Evolutionary conservation across 2,329 filamentous ascomycete species (phyloP).

Genomic region (Xylariaceae sp.): DNA sequence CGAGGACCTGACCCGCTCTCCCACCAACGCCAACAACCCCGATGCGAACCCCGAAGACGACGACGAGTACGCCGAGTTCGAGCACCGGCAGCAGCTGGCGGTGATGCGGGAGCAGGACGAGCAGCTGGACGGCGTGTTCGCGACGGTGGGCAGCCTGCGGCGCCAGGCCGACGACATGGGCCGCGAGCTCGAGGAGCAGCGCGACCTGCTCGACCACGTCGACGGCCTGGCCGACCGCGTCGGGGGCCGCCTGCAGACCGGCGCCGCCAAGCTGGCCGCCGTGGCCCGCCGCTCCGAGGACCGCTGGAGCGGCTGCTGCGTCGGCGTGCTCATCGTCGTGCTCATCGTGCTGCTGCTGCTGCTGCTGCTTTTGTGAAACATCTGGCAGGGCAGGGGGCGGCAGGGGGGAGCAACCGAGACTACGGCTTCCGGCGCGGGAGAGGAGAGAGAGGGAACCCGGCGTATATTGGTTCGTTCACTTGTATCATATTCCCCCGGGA

Average conservation of each 20-base stretch:
- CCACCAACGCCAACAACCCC: background rate
- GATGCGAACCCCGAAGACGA: conserved; percentile 28
- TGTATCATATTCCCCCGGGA: no score
- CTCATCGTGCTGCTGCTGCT: conserved; percentile 80
- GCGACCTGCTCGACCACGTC: conserved; percentile 77
- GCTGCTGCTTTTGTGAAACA: conserved; percentile 56
- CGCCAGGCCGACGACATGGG: conserved; percentile 95
- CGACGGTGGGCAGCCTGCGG: conserved; percentile 83
- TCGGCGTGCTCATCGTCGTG: conserved; percentile 79
- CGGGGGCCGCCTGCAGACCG: conserved; percentile 74
- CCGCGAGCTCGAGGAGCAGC: conserved; percentile 89
- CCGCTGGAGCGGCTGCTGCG: conserved; percentile 79
- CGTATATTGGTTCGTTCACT: no score
- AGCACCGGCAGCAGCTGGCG: conserved; percentile 82
- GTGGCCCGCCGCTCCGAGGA: conserved; percentile 90
- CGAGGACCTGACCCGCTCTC: conserved; percentile 30
- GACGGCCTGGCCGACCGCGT: conserved; percentile 83
- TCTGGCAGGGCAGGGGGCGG: no score
- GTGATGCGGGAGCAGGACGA: conserved; percentile 95
- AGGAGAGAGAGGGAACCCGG: no score
- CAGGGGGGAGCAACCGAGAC: no score
- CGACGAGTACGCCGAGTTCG: conserved; percentile 70
- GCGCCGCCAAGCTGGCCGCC: conserved; percentile 77
- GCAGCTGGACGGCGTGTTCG: conserved; percentile 85
- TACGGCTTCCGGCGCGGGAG: no score